A percentile compares a stretch with the other conserved stretches of the same genome.
Conservation (phyloP, 2,329 filamentous ascomycete species). For the Furcasterigmium sp. region DNA sequence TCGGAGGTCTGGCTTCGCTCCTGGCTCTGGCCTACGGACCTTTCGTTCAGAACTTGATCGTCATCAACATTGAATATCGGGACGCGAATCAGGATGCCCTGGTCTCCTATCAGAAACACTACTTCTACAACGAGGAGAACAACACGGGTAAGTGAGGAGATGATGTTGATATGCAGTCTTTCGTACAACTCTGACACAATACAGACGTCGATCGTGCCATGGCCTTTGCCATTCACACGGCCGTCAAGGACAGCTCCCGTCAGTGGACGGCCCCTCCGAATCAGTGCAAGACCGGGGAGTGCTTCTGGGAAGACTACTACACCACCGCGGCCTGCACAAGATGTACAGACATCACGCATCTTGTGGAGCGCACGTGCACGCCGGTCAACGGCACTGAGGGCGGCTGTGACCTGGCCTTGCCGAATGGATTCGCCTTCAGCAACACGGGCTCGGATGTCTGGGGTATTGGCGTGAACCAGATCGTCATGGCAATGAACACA, state of each 20-base stretch:
- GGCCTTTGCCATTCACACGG: not conserved
- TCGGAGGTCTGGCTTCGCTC: slow-evolving; percentile 6
- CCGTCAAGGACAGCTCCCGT: not conserved
- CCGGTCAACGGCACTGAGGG: not conserved
- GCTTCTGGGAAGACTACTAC: not conserved
- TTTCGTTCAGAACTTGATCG: slow-evolving; percentile 6
- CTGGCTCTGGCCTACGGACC: slow-evolving; percentile 7
- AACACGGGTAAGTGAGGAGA: no score
- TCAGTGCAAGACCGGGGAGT: slow-evolving; percentile 2
- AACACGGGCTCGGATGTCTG: not conserved
- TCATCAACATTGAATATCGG: not conserved
- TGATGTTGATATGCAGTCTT: no score
- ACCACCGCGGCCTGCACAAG: slow-evolving; percentile 2
- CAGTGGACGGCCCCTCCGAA: not conserved
- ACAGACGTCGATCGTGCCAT: slow-evolving; percentile 1
- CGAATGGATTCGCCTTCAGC: slow-evolving; percentile 2
- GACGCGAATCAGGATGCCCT: not conserved
- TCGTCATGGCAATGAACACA: slow-evolving; percentile 5
- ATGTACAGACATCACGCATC: slow-evolving; percentile 4
- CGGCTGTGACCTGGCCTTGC: slow-evolving; percentile 3
- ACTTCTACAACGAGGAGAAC: not conserved
- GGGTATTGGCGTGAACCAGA: not conserved
- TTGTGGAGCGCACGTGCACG: not conserved
- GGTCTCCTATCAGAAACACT: not conserved
- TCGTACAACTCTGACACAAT: not conserved